Evolutionary conservation across 140 eudicot genomes (phyloP).

Genomic region (Ambrosia hybrid): DNA sequence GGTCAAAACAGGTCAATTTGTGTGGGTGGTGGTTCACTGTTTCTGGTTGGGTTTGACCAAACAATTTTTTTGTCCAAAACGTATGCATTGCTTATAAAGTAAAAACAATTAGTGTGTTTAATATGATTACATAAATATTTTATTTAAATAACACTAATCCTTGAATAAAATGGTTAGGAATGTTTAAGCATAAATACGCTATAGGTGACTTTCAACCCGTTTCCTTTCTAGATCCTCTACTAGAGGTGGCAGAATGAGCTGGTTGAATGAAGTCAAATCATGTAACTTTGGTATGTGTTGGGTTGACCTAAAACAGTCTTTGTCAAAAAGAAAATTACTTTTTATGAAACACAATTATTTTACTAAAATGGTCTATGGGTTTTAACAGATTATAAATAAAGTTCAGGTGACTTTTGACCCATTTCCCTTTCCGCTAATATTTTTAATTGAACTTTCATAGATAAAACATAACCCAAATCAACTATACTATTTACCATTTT

Average conservation of each 20-base stretch:
- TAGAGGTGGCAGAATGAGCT: too few species aligned
- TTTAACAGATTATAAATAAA: neutral
- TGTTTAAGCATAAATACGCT: too few species aligned
- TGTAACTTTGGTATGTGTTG: too few species aligned
- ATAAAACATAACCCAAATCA: neutral
- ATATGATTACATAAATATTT: neutral
- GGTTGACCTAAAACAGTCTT: too few species aligned
- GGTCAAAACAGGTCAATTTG: neutral
- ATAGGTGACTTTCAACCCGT: neutral
- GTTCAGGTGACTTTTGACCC: neutral
- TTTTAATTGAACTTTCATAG: neutral
- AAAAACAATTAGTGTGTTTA: neutral
- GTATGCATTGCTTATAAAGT: too few species aligned
- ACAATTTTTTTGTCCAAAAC: neutral
- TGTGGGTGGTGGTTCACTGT: neutral
- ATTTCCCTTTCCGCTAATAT: neutral
- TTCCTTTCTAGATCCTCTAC: neutral
- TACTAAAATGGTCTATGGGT: neutral
- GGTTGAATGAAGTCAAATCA: too few species aligned
- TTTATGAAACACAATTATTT: too few species aligned
- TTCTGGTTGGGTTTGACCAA: conserved; percentile 6
- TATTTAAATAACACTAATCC: neutral
- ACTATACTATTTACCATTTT: conserved; percentile 50
- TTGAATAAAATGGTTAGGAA: neutral
- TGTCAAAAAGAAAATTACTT: too few species aligned